phyloP scores from a whole-genome alignment of 2,329 filamentous ascomycete genomes.

The Drechslerella coelobrocha region DNA sequence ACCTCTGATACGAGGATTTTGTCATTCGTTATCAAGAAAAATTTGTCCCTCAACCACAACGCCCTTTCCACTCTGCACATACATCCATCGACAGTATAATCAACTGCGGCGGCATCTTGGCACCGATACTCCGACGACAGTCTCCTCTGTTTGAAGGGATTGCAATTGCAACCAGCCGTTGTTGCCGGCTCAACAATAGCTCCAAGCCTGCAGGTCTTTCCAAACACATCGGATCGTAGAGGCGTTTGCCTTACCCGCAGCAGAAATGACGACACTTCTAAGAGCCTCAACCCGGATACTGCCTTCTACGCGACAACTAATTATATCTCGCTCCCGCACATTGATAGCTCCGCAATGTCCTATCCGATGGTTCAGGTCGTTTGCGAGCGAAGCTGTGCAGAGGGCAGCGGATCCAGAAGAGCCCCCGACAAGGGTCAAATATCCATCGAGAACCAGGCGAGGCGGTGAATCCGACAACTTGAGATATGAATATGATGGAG shows the following conservation, averaged over 20 bases:
- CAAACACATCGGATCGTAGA: conserved; percentile 4
- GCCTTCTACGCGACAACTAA: conserved; percentile 34
- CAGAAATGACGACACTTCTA: conserved; percentile 46
- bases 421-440: background rate
- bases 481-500: background rate
- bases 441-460: background rate
- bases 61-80: background rate
- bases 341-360: conserved; percentile 19
- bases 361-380: background rate
- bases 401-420: too few species aligned
- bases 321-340: conserved; percentile 17
- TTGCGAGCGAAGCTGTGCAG: too few species aligned
- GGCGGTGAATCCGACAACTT: background rate
- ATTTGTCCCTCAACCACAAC: conserved; percentile 25
- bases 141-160: background rate
- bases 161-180: background rate
- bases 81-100: background rate
- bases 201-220: background rate
- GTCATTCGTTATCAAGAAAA: conserved; percentile 21
- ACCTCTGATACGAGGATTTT: conserved; percentile 30
- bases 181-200: background rate
- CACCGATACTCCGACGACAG: background rate
- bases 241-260: conserved; percentile 34
- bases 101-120: background rate
- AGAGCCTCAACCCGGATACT: conserved; percentile 23